These are phyloP conservation scores for Cryoendolithus antarcticus DNA, from an alignment of 2,329 filamentous ascomycete genomes.

Conservation along the genomic window DNA sequence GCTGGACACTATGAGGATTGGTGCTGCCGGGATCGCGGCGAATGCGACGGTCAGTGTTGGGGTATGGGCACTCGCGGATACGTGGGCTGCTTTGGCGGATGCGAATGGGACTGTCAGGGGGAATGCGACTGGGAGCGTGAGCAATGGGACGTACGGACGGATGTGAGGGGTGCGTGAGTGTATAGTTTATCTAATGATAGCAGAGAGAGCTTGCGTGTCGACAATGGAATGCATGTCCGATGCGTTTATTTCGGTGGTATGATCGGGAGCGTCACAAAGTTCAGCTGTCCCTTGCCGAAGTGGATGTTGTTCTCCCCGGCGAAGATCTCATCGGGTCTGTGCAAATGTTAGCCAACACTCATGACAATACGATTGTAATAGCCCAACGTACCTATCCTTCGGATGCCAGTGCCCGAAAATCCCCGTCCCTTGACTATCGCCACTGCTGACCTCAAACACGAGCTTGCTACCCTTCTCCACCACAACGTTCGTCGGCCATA, in stretches of 20 bases:
- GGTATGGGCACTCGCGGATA: constrained; percentile 27
- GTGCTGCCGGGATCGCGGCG: constrained; percentile 23
- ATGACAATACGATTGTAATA: too few relatives aligned
- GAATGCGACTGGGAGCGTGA: constrained; percentile 14
- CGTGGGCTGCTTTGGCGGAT: constrained; percentile 24
- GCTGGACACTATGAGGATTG: constrained; percentile 27
- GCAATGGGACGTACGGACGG: neutral
- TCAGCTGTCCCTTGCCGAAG: constrained; percentile 37
- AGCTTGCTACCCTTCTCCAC: constrained; percentile 40
- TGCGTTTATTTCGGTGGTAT: constrained; percentile 30
- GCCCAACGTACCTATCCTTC: constrained; percentile 29
- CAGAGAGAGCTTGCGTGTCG: too few relatives aligned
- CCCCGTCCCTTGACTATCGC: constrained; percentile 48
- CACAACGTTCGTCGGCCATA: constrained; percentile 54
- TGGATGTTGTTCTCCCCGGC: constrained; percentile 42
- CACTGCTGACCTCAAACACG: constrained; percentile 43
- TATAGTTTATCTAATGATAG: too few relatives aligned
- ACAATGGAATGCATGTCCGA: too few relatives aligned
- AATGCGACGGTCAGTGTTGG: constrained; percentile 27
- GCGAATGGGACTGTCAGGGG: constrained; percentile 23
- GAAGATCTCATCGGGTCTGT: constrained; percentile 24
- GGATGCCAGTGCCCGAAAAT: constrained; percentile 43
- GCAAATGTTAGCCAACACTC: too few relatives aligned
- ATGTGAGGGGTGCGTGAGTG: too few relatives aligned
- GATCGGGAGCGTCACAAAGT: constrained; percentile 42